Base-by-base conservation (phyloP, 495 filamentous ascomycete species). In the Aspergillus leporis region DNA sequence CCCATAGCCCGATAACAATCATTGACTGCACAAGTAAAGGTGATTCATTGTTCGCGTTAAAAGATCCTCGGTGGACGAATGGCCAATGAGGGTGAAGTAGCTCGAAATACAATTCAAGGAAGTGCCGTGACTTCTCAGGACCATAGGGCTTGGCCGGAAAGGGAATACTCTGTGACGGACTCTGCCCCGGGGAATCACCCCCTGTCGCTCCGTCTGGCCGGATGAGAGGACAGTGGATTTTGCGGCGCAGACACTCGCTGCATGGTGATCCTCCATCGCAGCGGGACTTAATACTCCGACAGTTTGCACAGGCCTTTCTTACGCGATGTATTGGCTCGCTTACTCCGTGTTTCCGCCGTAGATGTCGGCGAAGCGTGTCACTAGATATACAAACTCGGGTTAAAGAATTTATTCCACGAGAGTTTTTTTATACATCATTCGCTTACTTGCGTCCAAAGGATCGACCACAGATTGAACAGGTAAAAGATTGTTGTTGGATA, bases 291-390 rank as follows among this genome's bases (percentile, higher is more conserved):
- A 28, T 38, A 12, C 46, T 23, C n/a, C 63, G 70, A 21, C 70
- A 73, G 25, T 51, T 36, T 4, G 40, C 51, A 50, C 69, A 73
- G 10, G 70, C 68, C 32, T 34, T 47, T 6, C 18, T 23, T 31
- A 58, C 53, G 22, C 60, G 66, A 23, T 41, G 38, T 4, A 41
- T 30, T 21, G 65, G 66, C 23, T 68, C 65, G 12, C 14, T 58
- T 36, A 52, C 52, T 21, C 61, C 38, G 45, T 73, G 70, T 3
- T 48, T 25, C 45, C 40, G 19, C 32, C 51, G 60, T 3, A 68
- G 7, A 57, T 73, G 70, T 16, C 68, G 68, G 32, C 65, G 69
- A 45, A 73, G 61, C 18, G 66, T 70, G 31, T 73, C 70, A 57
- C 70, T 73, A n/a, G 10, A 23, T 21, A 5, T 5, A 53, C 19